Conservation (phyloP, 495 filamentous ascomycete species). For the Collariella sp. region DNA sequence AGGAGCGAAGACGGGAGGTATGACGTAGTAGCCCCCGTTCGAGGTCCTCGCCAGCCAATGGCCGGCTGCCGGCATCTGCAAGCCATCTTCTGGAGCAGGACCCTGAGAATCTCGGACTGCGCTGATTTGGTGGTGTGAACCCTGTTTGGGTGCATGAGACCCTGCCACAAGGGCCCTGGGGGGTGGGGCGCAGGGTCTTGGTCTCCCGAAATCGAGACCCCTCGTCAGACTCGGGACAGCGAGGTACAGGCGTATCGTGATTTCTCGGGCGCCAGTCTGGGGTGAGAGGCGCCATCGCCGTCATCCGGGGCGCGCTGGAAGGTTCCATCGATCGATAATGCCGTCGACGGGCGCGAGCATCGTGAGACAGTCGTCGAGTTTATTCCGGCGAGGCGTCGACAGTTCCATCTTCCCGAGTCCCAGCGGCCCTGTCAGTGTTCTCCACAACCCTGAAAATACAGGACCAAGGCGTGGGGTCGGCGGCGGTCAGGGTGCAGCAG, state of each 20-base stretch:
- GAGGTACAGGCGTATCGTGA: background rate
- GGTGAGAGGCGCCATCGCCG: background rate
- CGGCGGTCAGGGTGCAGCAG: background rate
- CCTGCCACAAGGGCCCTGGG: background rate
- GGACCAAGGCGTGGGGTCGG: background rate
- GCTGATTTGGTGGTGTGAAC: conserved; percentile 22
- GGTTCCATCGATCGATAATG: background rate
- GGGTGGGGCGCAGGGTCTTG: conserved; percentile 6
- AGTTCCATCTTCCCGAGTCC: background rate
- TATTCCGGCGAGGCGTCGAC: background rate
- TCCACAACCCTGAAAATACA: background rate
- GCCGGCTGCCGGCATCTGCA: conserved; percentile 18
- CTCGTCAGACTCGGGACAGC: background rate
- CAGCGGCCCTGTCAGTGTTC: background rate
- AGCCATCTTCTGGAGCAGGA: conserved; percentile 27
- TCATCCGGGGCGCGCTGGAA: background rate
- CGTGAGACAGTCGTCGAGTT: background rate
- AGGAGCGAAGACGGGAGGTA: conserved; percentile 1
- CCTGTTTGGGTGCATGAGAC: conserved; percentile 14
- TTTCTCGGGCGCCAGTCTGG: background rate
- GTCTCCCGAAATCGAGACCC: conserved; percentile 3
- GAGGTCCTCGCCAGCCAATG: conserved; percentile 8
- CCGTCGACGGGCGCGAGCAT: too few species aligned
- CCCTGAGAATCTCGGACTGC: conserved; percentile 24
- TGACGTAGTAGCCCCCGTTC: conserved; percentile 17